A percentile compares a stretch with the other conserved stretches of the same genome.
phyloP scores from a whole-genome alignment of 148 eudicot species.

The Silene uniflora region DNA sequence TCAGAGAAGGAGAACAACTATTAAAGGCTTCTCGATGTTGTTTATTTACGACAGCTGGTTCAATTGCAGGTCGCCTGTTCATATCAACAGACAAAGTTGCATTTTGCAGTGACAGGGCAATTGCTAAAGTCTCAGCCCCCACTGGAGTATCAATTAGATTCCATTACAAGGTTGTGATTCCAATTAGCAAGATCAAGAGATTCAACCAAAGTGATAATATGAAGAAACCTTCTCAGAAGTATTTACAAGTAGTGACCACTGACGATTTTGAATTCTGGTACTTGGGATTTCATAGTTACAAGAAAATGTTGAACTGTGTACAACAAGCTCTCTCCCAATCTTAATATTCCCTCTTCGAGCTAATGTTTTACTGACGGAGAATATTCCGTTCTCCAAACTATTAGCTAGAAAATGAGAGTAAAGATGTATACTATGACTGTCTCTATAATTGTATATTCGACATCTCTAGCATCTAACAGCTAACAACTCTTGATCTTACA shows the following conservation, averaged over 20 bases:
- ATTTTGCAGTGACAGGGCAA: slow-evolving; percentile 28
- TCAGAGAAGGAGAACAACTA: slow-evolving; percentile 25
- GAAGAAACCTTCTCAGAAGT: slow-evolving; percentile 30
- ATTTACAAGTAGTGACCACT: slow-evolving; percentile 28
- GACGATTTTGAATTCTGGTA: slow-evolving; percentile 44
- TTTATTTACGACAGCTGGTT: slow-evolving; percentile 23
- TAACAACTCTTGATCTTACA: slow-evolving; percentile 4
- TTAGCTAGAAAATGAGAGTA: background rate
- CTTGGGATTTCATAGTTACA: slow-evolving; percentile 30
- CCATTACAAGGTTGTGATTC: slow-evolving; percentile 35
- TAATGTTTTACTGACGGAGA: background rate
- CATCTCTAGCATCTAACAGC: background rate
- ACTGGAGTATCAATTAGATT: slow-evolving; percentile 20
- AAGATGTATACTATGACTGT: background rate
- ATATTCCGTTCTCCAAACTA: background rate
- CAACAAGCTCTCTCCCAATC: slow-evolving; percentile 15
- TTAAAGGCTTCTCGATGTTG: slow-evolving; percentile 21
- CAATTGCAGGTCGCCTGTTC: slow-evolving; percentile 23
- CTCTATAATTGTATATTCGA: slow-evolving; percentile 1
- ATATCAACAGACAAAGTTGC: slow-evolving; percentile 26
- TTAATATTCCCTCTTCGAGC: background rate
- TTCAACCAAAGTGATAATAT: slow-evolving; percentile 21
- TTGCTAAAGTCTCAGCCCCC: slow-evolving; percentile 20
- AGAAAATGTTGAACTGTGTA: slow-evolving; percentile 25
- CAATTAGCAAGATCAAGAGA: slow-evolving; percentile 32